These are phyloP conservation scores for Smithsoniella earleae DNA, from an alignment of 163 green algal genomes.

Conservation along the genomic window DNA sequence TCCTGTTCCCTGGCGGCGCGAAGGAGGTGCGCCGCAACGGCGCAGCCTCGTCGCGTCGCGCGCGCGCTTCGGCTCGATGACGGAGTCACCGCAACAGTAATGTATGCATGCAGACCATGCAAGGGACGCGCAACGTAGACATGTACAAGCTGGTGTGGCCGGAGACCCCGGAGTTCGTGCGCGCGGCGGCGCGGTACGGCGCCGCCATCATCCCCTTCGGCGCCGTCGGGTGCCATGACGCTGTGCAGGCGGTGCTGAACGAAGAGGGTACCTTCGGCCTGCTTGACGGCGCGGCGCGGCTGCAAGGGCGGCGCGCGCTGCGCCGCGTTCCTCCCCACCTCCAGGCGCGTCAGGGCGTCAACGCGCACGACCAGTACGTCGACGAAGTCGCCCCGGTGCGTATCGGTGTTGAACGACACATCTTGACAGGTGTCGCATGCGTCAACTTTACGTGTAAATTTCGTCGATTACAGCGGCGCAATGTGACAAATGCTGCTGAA, in stretches of 20 bases:
- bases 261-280: not conserved
- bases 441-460: no score
- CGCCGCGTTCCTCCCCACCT: no score
- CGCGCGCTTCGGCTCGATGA: no score
- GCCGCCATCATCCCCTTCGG: not conserved
- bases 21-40: slow-evolving; percentile 12
- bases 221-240: slow-evolving; percentile 1
- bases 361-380: not conserved
- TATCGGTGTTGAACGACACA: no score
- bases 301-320: not conserved
- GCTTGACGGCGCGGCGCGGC: not conserved
- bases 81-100: no score
- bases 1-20: slow-evolving; percentile 1
- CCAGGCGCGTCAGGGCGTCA: not conserved
- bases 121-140: not conserved
- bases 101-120: not conserved
- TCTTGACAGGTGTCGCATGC: no score
- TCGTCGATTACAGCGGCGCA: no score
- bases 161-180: not conserved
- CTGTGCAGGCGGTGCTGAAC: not conserved
- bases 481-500: no score
- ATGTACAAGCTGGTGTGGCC: slow-evolving; percentile 15
- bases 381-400: not conserved
- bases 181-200: not conserved
- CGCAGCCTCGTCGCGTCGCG: no score